These are phyloP conservation scores for Didymella sp. DNA, from an alignment of 2,329 filamentous ascomycete genomes.

Conservation along the genomic window DNA sequence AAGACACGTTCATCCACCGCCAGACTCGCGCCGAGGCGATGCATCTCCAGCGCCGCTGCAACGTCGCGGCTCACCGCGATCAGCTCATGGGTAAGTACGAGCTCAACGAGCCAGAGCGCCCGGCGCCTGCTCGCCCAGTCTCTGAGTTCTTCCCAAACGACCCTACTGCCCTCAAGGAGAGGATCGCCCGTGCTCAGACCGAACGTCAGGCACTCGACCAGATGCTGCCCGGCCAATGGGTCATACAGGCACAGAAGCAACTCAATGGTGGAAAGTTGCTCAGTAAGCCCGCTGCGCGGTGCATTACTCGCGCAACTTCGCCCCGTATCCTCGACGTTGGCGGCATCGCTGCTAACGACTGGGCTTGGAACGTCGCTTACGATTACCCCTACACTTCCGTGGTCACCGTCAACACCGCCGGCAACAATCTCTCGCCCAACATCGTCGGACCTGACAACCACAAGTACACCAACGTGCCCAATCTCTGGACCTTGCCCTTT, in stretches of 20 bases:
- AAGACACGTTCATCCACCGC: constrained; percentile 84
- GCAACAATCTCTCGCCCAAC: constrained; percentile 52
- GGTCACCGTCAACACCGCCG: constrained; percentile 78
- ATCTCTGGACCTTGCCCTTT: constrained; percentile 84
- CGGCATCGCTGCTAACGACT: constrained; percentile 84
- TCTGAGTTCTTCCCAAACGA: constrained; percentile 56
- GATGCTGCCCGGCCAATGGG: constrained; percentile 66
- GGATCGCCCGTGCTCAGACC: constrained; percentile 65
- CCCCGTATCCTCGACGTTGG: constrained; percentile 84
- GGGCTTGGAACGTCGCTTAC: constrained; percentile 92
- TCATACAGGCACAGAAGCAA: constrained; percentile 66
- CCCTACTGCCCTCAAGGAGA: constrained; percentile 69
- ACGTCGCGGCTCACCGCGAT: constrained; percentile 75
- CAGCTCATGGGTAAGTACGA: constrained; percentile 87
- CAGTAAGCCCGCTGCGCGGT: constrained; percentile 55
- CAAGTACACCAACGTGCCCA: constrained; percentile 77
- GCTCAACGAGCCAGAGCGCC: constrained; percentile 62
- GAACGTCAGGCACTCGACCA: constrained; percentile 82
- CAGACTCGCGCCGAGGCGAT: constrained; percentile 86
- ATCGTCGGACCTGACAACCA: constrained; percentile 85
- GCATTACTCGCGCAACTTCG: constrained; percentile 64
- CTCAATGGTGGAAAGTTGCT: constrained; percentile 68
- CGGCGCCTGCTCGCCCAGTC: constrained; percentile 53
- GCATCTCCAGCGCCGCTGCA: constrained; percentile 79
- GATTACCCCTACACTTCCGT: constrained; percentile 86